Conservation (phyloP, 2,329 filamentous ascomycete species). For the Raffaelea albimanens region DNA sequence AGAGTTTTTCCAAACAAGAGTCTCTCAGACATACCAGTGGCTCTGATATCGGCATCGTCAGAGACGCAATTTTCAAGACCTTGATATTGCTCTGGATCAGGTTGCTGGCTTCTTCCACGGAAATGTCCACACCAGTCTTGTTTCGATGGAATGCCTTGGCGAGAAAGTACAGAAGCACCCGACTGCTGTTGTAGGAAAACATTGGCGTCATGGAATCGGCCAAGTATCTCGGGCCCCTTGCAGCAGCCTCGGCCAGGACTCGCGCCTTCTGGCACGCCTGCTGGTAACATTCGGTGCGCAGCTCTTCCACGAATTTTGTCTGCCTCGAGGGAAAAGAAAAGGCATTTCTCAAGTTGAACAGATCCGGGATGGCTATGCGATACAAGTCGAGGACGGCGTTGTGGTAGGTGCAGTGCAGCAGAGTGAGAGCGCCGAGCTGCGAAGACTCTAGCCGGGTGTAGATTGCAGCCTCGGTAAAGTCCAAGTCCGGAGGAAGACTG, state of each 20-base stretch:
- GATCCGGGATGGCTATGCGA: conserved; percentile 33
- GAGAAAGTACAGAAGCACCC: conserved; percentile 39
- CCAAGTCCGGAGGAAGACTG: conserved; percentile 32
- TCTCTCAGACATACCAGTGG: conserved; percentile 23
- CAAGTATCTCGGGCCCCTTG: conserved; percentile 29
- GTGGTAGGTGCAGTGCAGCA: conserved; percentile 37
- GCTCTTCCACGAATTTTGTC: conserved; percentile 23
- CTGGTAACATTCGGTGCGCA: conserved; percentile 28
- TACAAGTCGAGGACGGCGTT: conserved; percentile 36
- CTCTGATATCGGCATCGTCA: conserved; percentile 28
- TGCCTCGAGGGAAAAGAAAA: conserved; percentile 30
- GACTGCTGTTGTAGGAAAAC: conserved; percentile 36
- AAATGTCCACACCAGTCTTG: conserved; percentile 23
- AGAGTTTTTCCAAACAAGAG: background rate
- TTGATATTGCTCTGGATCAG: conserved; percentile 29
- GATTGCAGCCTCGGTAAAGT: conserved; percentile 32
- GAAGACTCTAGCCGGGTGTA: conserved; percentile 36
- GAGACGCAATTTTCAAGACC: conserved; percentile 26
- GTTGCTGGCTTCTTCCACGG: conserved; percentile 27
- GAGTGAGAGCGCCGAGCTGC: conserved; percentile 32
- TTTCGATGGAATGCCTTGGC: conserved; percentile 28
- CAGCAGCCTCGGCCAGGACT: conserved; percentile 28
- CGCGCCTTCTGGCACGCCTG: conserved; percentile 28
- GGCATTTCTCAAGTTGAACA: conserved; percentile 32
- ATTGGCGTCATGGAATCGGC: conserved; percentile 35